Evolutionary conservation across 495 filamentous ascomycete genomes (phyloP), one percentile per base, ranked within the genome.

Genomic region (Penicillium lagena): DNA sequence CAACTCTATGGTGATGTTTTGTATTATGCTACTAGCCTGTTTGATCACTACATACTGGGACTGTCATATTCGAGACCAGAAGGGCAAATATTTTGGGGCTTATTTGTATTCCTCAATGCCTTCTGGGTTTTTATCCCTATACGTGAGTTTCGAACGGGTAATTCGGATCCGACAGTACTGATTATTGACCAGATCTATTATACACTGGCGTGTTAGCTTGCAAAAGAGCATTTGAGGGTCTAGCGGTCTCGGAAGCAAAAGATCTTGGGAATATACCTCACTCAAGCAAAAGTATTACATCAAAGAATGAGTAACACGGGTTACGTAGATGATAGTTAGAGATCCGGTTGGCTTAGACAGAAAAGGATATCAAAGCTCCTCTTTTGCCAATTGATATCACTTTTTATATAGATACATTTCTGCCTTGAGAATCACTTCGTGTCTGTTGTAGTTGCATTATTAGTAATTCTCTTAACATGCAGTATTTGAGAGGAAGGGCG

Each of bases 1-100:
- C 89, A 95, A 58, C 64, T 93, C 7, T 95, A 93, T 63, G 87
- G 89, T 17, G 84, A 87, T 44, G 66, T 84, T 13, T 69, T 95
- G 9, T 95, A 95, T 63, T 93, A 86, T 55, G 77, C 75, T 1
- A 95, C 88, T 0, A 81, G 81, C 61, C 62, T 78, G 58, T 78
- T 81, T 49, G 81, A 86, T 40, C 60, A 73, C 43, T 70, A 63
- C 38, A 60, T 77, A 46, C 60, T 64, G 14, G 73, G 73, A 0
- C 39, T 75, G 11, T 67, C 66, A 15, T 83, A 86, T 55, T 87
- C 76, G 45, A 64, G 87, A 38, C 86, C 89, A 1, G 88, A 93
- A 59, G 55, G 63, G 10, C 69, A 78, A 39, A 90, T 89, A 52
- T 93, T 83, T 59, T 94, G 85, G 83, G 67, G 77, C 4, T 93